Conservation (phyloP, 345 rosid genomes). For the Salix caprea region DNA sequence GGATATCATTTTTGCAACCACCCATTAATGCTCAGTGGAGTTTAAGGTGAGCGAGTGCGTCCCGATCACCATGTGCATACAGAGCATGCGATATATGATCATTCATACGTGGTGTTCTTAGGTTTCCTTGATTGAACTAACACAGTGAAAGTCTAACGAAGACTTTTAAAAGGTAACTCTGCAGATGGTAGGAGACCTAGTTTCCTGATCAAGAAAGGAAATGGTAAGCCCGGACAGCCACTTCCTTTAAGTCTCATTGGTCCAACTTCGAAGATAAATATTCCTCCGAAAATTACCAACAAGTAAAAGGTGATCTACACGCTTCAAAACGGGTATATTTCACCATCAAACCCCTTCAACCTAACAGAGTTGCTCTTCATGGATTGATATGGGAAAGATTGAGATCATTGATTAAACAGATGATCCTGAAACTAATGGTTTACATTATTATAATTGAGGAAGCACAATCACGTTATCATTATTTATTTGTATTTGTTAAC, state of each 20-base stretch:
- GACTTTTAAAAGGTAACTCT: too few relatives aligned
- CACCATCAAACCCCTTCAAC: background rate
- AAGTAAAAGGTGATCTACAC: background rate
- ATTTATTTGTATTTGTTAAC: too few relatives aligned
- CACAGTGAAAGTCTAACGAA: too few relatives aligned
- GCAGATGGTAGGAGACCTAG: too few relatives aligned
- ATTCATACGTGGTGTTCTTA: background rate
- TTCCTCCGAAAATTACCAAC: too few relatives aligned
- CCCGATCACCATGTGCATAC: background rate
- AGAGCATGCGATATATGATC: background rate
- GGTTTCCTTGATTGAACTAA: too few relatives aligned
- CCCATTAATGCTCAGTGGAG: background rate
- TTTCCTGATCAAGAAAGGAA: background rate
- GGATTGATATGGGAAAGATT: too few relatives aligned
- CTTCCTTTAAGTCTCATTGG: background rate
- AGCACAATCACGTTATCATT: too few relatives aligned
- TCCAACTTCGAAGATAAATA: background rate
- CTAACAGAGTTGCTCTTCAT: background rate
- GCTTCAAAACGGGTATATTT: background rate
- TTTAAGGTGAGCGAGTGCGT: background rate
- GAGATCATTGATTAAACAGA: too few relatives aligned
- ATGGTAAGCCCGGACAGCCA: background rate
- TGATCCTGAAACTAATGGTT: too few relatives aligned
- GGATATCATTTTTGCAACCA: too few relatives aligned
- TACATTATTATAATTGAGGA: too few relatives aligned